Conservation (phyloP, 192 early-diverging fungal genomes). For the Globomyces pollinis-pini region DNA sequence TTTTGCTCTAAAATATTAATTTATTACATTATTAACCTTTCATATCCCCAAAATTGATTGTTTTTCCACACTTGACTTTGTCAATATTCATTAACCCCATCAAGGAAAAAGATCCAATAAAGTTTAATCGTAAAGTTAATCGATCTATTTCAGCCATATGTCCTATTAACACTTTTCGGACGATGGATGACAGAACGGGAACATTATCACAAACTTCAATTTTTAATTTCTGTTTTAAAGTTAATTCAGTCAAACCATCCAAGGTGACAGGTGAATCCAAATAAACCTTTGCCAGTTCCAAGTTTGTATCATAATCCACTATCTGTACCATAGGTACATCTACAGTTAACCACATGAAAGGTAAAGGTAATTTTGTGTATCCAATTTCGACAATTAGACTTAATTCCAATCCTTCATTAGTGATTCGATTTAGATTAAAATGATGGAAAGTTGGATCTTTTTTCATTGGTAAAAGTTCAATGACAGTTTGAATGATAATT, state of each 20-base stretch:
- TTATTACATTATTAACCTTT: too few relatives aligned
- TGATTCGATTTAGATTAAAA: not conserved
- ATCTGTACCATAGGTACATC: not conserved
- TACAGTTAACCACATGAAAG: not conserved
- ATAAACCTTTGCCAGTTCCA: not conserved
- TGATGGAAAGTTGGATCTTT: constrained; percentile 7
- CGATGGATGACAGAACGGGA: not conserved
- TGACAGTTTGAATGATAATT: not conserved
- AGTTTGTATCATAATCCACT: not conserved
- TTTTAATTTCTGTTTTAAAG: not conserved
- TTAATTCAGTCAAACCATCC: not conserved
- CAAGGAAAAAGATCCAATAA: not conserved
- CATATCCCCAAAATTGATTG: constrained; percentile 5
- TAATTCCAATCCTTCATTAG: constrained; percentile 4
- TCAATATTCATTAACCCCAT: not conserved
- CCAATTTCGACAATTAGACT: not conserved
- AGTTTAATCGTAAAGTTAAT: not conserved
- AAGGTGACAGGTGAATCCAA: not conserved
- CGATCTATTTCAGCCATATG: not conserved
- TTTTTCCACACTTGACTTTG: constrained; percentile 4
- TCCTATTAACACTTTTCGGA: not conserved
- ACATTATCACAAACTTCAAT: constrained; percentile 3
- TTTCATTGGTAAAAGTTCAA: constrained; percentile 3
- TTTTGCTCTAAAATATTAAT: not conserved
- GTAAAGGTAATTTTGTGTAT: constrained; percentile 8